phyloP scores from a whole-genome alignment of 2,329 filamentous ascomycete species.

The Penicillium carneum region DNA sequence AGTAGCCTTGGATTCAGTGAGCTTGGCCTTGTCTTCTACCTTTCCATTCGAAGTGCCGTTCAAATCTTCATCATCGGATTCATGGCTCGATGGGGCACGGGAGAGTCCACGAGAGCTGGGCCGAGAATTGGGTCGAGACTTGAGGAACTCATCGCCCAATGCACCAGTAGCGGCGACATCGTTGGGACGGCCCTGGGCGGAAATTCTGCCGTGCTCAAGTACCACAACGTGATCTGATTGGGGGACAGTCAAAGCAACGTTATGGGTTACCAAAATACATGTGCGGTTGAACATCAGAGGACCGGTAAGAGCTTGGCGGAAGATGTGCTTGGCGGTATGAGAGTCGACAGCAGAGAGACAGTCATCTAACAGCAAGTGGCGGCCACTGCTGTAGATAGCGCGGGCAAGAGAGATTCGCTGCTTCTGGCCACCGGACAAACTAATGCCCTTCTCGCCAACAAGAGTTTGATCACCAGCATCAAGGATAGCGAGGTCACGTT shows the following conservation, averaged over 20 bases:
- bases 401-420: slow-evolving; percentile 96
- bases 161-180: slow-evolving; percentile 86
- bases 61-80: slow-evolving; percentile 57
- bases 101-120: slow-evolving; percentile 77
- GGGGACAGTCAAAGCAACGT: slow-evolving; percentile 84
- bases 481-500: slow-evolving; percentile 89
- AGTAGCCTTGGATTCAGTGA: slow-evolving; percentile 78
- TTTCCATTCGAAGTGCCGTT: slow-evolving; percentile 57
- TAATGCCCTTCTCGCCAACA: slow-evolving; percentile 96
- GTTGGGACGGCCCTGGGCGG: slow-evolving; percentile 75
- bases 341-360: slow-evolving; percentile 96
- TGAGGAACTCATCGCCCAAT: slow-evolving; percentile 83
- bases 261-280: slow-evolving; percentile 95
- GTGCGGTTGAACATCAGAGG: slow-evolving; percentile 87
- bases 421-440: slow-evolving; percentile 94
- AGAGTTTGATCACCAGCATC: slow-evolving; percentile 91
- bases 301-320: slow-evolving; percentile 87
- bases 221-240: slow-evolving; percentile 80
- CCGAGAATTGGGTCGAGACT: slow-evolving; percentile 74
- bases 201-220: slow-evolving; percentile 84
- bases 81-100: slow-evolving; percentile 75
- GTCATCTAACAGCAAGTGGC: slow-evolving; percentile 89
- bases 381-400: slow-evolving; percentile 93
- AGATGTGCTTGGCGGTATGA: slow-evolving; percentile 97
- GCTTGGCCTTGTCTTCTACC: slow-evolving; percentile 57